Evolutionary conservation across 106 monocot species (phyloP).

Genomic region (Dendrobium chrysotoxum): DNA sequence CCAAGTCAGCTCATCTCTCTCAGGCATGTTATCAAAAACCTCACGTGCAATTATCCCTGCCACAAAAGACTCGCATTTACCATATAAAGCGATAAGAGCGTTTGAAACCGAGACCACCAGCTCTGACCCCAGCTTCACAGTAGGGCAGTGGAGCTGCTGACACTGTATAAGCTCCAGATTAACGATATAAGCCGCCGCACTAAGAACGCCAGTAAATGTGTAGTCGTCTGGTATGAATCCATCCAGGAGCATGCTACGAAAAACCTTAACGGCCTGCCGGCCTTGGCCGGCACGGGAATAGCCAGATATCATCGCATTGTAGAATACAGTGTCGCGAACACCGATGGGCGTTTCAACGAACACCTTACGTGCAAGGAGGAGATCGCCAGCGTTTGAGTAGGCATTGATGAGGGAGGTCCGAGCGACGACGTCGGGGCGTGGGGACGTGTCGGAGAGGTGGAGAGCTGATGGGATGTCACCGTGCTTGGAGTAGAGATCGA

Average conservation of each 20-base stretch:
- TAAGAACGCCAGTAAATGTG: constrained; percentile 66
- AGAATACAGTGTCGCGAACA: constrained; percentile 65
- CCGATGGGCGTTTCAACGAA: constrained; percentile 50
- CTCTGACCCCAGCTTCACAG: constrained; percentile 49
- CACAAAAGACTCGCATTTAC: constrained; percentile 25
- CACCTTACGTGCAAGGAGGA: constrained; percentile 31
- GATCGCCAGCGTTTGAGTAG: constrained; percentile 32
- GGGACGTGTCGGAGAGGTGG: constrained; percentile 37
- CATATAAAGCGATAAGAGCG: constrained; percentile 72
- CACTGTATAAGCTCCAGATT: constrained; percentile 18
- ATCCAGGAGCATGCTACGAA: constrained; percentile 36
- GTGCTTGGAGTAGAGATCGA: constrained; percentile 65
- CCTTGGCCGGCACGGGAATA: constrained; percentile 43
- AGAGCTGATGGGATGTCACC: constrained; percentile 59
- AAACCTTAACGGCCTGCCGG: constrained; percentile 25
- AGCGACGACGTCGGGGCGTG: constrained; percentile 35
- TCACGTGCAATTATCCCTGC: constrained; percentile 19
- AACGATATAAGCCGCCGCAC: constrained; percentile 28
- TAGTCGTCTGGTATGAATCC: constrained; percentile 58
- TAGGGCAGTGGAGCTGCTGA: constrained; percentile 59
- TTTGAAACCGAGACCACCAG: constrained; percentile 52
- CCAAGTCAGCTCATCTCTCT: constrained; percentile 84
- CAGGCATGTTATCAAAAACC: constrained; percentile 70
- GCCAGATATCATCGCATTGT: constrained; percentile 84
- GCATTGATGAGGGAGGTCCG: constrained; percentile 62